These are phyloP conservation scores for Austroboletus olivaceoglutinosus DNA, from an alignment of 1,284 basidiomycete genomes.

Conservation along the genomic window DNA sequence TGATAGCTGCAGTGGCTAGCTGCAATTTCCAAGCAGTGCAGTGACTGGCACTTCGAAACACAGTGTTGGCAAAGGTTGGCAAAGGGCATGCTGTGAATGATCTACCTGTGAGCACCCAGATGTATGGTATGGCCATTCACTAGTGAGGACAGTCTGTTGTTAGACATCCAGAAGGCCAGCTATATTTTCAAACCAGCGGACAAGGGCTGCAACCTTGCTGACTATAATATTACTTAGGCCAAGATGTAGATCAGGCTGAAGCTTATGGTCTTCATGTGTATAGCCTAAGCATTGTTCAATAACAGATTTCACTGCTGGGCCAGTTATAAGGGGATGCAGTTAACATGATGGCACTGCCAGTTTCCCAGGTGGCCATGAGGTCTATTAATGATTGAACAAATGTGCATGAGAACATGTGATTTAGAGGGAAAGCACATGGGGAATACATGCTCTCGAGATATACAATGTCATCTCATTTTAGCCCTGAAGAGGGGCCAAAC, in stretches of 20 bases:
- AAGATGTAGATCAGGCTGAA: slow-evolving; percentile 70
- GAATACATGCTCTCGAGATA: slow-evolving; percentile 59
- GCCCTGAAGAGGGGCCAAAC: slow-evolving; percentile 33
- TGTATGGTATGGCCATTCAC: slow-evolving; percentile 14
- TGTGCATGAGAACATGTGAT: slow-evolving; percentile 20
- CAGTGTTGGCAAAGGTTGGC: slow-evolving; percentile 19
- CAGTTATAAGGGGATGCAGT: slow-evolving; percentile 64
- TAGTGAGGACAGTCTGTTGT: slow-evolving; percentile 6
- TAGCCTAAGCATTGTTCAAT: slow-evolving; percentile 72
- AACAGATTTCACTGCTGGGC: slow-evolving; percentile 65
- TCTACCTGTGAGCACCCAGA: slow-evolving; percentile 3
- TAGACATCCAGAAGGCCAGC: slow-evolving; percentile 47
- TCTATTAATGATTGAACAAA: slow-evolving; percentile 38
- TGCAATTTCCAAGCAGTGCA: slow-evolving; percentile 29
- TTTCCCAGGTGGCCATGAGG: slow-evolving; percentile 47
- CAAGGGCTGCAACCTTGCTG: slow-evolving; percentile 61
- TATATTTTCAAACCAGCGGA: slow-evolving; percentile 66
- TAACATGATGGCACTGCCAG: slow-evolving; percentile 42
- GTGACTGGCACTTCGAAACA: slow-evolving; percentile 24
- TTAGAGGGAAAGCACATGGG: slow-evolving; percentile 2
- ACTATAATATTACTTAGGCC: slow-evolving; percentile 67
- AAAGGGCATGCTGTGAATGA: slow-evolving; percentile 12
- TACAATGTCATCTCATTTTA: slow-evolving; percentile 69
- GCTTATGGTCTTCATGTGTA: slow-evolving; percentile 52
- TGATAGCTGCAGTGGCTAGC: slow-evolving; percentile 13